Percentiles rank a stretch among this genome's conserved stretches.
These are phyloP conservation scores for Gremmenia infestans DNA, from an alignment of 2,329 filamentous ascomycete genomes.

Conservation along the genomic window DNA sequence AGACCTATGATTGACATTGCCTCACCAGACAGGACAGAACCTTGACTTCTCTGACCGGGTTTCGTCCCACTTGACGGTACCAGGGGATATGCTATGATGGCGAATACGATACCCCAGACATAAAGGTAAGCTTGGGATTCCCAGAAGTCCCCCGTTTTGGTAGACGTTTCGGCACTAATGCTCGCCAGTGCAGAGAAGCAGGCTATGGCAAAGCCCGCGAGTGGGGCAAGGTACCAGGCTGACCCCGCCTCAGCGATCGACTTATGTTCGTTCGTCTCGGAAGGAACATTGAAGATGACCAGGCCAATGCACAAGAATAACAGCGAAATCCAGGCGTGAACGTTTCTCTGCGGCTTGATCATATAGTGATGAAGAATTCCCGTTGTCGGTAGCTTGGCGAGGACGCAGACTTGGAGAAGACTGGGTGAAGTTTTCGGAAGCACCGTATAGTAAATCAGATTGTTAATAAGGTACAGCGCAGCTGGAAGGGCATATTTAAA, in stretches of 20 bases:
- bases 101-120: slow-evolving; percentile 17
- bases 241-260: background rate
- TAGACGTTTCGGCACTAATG: slow-evolving; percentile 19
- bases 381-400: slow-evolving; percentile 20
- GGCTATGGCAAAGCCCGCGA: slow-evolving; percentile 18
- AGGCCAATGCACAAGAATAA: slow-evolving; percentile 18
- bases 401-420: slow-evolving; percentile 21
- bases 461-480: slow-evolving; percentile 19
- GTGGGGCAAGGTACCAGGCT: slow-evolving; percentile 18
- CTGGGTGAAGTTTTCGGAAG: slow-evolving; percentile 18
- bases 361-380: slow-evolving; percentile 22
- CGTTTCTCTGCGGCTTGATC: slow-evolving; percentile 17
- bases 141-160: slow-evolving; percentile 23
- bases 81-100: slow-evolving; percentile 4
- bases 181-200: slow-evolving; percentile 19
- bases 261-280: background rate
- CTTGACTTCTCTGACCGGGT: background rate
- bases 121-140: slow-evolving; percentile 19
- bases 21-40: background rate
- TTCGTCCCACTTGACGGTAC: background rate
- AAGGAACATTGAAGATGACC: slow-evolving; percentile 17
- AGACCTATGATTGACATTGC: background rate
- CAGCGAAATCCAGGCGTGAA: slow-evolving; percentile 17
- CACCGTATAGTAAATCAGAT: slow-evolving; percentile 22
- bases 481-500: slow-evolving; percentile 19